A percentile compares a stretch with the other conserved stretches of the same genome.
phyloP scores from a whole-genome alignment of 2,329 filamentous ascomycete genomes.

The Cytospora piceicola region DNA sequence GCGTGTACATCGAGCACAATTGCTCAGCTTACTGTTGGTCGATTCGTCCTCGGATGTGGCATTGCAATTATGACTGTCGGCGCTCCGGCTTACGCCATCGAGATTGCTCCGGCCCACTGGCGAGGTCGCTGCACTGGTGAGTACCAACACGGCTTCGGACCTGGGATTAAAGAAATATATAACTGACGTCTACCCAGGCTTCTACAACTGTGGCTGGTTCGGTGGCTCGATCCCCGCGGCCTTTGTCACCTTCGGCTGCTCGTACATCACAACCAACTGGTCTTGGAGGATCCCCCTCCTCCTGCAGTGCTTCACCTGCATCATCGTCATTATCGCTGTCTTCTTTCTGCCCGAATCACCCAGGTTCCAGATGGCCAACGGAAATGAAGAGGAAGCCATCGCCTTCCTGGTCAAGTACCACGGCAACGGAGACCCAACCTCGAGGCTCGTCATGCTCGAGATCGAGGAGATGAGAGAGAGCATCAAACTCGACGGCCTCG shows the following conservation, averaged over 20 bases:
- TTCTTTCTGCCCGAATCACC: slow-evolving; percentile 48
- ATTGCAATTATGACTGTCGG: slow-evolving; percentile 54
- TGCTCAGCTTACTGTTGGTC: slow-evolving; percentile 50
- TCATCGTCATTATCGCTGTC: slow-evolving; percentile 44
- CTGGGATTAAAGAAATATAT: neutral
- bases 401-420: slow-evolving; percentile 49
- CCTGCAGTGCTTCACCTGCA: slow-evolving; percentile 50
- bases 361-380: slow-evolving; percentile 48
- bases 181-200: slow-evolving; percentile 33
- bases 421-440: slow-evolving; percentile 46
- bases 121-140: slow-evolving; percentile 51
- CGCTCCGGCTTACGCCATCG: slow-evolving; percentile 52
- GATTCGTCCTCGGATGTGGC: slow-evolving; percentile 51
- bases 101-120: slow-evolving; percentile 55
- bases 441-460: slow-evolving; percentile 46
- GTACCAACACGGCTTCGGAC: slow-evolving; percentile 17
- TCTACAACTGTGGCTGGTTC: slow-evolving; percentile 60
- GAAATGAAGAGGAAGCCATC: slow-evolving; percentile 45
- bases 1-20: slow-evolving; percentile 43
- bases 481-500: slow-evolving; percentile 50
- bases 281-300: slow-evolving; percentile 56
- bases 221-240: slow-evolving; percentile 56
- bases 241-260: slow-evolving; percentile 52
- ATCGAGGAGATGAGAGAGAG: slow-evolving; percentile 48
- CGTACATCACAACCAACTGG: slow-evolving; percentile 49